phyloP scores from a whole-genome alignment of 176 grass and related monocot genomes.

The Zoysia pacifica region DNA sequence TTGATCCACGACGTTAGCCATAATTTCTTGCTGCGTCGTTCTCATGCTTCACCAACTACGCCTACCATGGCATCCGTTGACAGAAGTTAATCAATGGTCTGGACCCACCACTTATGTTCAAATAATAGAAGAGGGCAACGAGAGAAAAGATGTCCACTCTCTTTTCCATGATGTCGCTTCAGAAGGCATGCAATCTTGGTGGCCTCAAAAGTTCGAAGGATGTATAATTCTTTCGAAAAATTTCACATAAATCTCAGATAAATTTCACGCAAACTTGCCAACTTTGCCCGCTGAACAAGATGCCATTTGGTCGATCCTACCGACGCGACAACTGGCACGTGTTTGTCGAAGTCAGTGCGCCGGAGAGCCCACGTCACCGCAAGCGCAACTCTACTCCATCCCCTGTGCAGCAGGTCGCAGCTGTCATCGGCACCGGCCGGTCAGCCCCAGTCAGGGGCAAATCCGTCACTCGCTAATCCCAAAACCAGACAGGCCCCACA shows the following conservation, averaged over 20 bases:
- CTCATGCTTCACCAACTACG: conserved; percentile 12
- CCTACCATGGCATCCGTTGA: conserved; percentile 1
- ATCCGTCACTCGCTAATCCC: conserved; percentile 26
- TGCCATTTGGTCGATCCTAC: too few species aligned
- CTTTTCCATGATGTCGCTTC: too few species aligned
- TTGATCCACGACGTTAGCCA: conserved; percentile 6
- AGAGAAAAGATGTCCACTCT: too few species aligned
- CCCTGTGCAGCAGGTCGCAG: background rate
- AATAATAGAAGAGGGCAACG: too few species aligned
- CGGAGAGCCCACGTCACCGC: conserved; percentile 1
- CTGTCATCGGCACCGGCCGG: conserved; percentile 14
- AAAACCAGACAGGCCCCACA: conserved; percentile 8
- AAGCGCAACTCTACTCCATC: background rate
- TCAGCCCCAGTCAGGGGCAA: conserved; percentile 23
- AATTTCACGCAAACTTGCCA: too few species aligned
- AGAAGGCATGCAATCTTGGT: too few species aligned
- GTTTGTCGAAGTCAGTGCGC: background rate
- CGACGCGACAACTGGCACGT: background rate
- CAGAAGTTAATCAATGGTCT: conserved; percentile 17
- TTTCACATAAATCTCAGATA: too few species aligned
- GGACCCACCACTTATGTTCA: background rate
- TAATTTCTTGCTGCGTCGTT: background rate
- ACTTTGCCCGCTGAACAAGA: too few species aligned
- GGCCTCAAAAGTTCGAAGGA: too few species aligned
- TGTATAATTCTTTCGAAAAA: too few species aligned